phyloP scores from a whole-genome alignment of 495 filamentous ascomycete species.

The Cercophora samala region DNA sequence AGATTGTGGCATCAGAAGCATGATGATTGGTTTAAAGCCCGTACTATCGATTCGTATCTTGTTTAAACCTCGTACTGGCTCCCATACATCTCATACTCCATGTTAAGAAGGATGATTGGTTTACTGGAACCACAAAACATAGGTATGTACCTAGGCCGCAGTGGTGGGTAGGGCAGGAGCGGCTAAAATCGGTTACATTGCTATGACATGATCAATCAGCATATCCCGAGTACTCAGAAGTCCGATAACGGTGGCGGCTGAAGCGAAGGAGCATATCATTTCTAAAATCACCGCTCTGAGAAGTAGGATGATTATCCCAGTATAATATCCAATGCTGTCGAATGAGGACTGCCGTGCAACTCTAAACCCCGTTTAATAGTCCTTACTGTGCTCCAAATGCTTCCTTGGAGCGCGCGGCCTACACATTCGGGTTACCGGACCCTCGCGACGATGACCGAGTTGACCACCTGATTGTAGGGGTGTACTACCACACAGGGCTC shows the following conservation, averaged over 20 bases:
- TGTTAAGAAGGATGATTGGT: neutral
- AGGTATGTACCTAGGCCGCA: neutral
- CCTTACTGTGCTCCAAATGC: no score
- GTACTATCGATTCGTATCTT: neutral
- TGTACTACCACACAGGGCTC: conserved; percentile 30
- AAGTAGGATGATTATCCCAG: neutral
- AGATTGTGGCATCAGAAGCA: neutral
- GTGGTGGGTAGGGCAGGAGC: neutral
- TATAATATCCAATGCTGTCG: neutral
- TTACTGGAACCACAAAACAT: neutral
- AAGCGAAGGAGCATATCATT: neutral
- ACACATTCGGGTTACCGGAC: conserved; percentile 8
- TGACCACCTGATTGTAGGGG: conserved; percentile 32
- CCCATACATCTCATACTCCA: neutral
- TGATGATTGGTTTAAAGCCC: neutral
- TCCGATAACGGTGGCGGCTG: neutral
- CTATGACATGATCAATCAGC: neutral
- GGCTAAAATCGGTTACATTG: neutral
- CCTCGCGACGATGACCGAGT: conserved; percentile 32
- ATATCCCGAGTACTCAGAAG: neutral
- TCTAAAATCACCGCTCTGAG: neutral
- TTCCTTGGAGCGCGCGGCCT: no score
- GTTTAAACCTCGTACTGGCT: neutral
- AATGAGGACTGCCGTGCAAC: neutral
- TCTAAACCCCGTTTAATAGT: neutral